Base-by-base conservation (phyloP, 2,329 filamentous ascomycete species). In the Xylariaceae sp. region DNA sequence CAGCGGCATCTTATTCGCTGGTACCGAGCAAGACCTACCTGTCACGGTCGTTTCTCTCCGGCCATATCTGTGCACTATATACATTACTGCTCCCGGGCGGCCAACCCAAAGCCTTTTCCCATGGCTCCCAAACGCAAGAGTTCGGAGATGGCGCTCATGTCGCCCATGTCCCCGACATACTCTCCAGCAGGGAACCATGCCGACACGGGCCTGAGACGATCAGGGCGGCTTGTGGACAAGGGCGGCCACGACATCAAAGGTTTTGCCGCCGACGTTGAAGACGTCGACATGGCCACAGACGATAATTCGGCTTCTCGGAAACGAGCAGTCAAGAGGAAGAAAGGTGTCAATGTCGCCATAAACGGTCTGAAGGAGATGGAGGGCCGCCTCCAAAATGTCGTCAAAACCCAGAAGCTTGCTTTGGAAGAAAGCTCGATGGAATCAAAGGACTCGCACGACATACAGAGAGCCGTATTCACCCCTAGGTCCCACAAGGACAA, bases 331-430 rank as follows among this genome's bases (percentile, higher is more conserved):
- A 32, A 54, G n/a, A 58, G 48, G 6, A 50, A 51, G 2, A 59
- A 67, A 10, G 64, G 62, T 2, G 66, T 76, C 6, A 60, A 72
- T 9, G 54, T 65, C 3, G 73, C 73, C 15, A 68, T 75, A 52
- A 67, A 68, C n/a, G 67, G 69, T n/a, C 64, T 80, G 22, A 70
- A 67, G 5, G 67, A 75, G 55, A 78, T 80, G 74, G 77, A 80
- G 41, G 63, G 70, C 14, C 65, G 66, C n/a, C 59, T 80, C 2
- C 69, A 71, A 27, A 66, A 63, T 5, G 68, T 68, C 6, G 70
- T 71, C 10, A 74, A 75, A 49, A 67, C 62, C 18, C 75, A 80
- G 52, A 75, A 77, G 33, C 57, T 71, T 0, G 73, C 73, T n/a
- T 54, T 80, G 2, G 68, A 76, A 50, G 66, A 69, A 30, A 75